Conservation (phyloP, 148 eudicot genomes). For the Talinum fruticosum region DNA sequence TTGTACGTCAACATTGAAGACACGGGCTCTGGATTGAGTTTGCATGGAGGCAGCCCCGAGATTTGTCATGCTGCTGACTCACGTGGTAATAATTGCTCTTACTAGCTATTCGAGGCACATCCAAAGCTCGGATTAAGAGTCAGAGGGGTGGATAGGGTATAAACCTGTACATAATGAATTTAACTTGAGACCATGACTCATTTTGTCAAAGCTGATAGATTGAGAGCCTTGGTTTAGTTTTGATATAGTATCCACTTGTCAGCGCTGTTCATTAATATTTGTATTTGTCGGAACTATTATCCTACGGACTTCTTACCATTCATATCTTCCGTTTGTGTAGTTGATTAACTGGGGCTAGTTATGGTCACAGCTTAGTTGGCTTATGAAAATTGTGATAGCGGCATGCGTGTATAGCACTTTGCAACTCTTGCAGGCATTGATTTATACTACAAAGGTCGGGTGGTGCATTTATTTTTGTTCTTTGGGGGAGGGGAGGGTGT, state of each 20-base stretch:
- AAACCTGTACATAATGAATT: slow-evolving; percentile 37
- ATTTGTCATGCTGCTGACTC: slow-evolving; percentile 17
- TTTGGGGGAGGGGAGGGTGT: no score
- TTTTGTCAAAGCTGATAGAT: slow-evolving; percentile 28
- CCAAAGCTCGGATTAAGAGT: slow-evolving; percentile 14
- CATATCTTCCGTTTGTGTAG: neutral
- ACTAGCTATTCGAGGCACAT: slow-evolving; percentile 1
- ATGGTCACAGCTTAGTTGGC: neutral
- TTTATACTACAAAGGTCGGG: no score
- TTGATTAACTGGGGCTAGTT: neutral
- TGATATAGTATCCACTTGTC: slow-evolving; percentile 20
- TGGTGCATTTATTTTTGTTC: no score
- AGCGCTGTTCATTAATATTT: slow-evolving; percentile 18
- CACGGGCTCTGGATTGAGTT: slow-evolving; percentile 2
- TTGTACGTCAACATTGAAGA: slow-evolving; percentile 21
- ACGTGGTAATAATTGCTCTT: slow-evolving; percentile 22
- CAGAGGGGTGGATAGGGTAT: slow-evolving; percentile 23
- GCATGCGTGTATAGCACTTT: no score
- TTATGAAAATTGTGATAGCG: neutral
- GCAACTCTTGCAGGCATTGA: no score
- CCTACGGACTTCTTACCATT: slow-evolving; percentile 5
- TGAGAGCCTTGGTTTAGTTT: slow-evolving; percentile 17
- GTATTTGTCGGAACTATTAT: slow-evolving; percentile 12
- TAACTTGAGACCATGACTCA: slow-evolving; percentile 20
- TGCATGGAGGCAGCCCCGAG: slow-evolving; percentile 13